Base-by-base conservation (phyloP, 495 filamentous ascomycete genomes). In the Lasiosphaeris hirsuta region DNA sequence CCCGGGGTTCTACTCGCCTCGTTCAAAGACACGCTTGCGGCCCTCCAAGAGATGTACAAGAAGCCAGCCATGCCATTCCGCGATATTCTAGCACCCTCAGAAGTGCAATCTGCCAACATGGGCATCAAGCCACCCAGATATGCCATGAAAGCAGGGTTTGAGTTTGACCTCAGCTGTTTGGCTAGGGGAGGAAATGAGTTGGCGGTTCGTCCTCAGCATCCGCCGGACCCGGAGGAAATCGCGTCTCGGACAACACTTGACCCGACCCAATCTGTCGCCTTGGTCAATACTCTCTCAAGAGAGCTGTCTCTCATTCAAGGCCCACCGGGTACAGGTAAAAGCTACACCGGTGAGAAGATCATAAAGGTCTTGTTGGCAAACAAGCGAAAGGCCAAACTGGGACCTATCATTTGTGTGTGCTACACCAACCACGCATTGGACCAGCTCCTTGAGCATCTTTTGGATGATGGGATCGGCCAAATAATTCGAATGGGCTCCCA, bases 291-390 rank as follows among this genome's bases (percentile, higher is more conserved):
- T 13, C 71, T 95, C 3, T 78, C 74, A 2, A 75, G 78, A 3
- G 70, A 71, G 4, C 58, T 90, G 18, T 82, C 82, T 6, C 71
- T 91, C 0, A 88, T 92, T 30, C 89, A 94, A 75, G 90, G 90
- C 0, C 90, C 90, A 0, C 90, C 90, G 3, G 90, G 90, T 0
- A 92, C 89, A 3, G 90, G 90, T 4, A 94, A 95, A 65, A 81
- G 76, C 51, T 88, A 77, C 56, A 81, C 78, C 0, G 85, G 82
- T 4, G 77, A 84, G 14, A 70, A 68, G 23, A 54, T 76, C 17
- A 54, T 90, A 17, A 82, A 88, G 58, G 79, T 83, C 1, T 66
- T 93, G 7, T 68, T 92, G 2, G 75, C 71, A 8, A 87, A 88
- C 61, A 79, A 80, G 40, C 58, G 47, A 0, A 60, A 63, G 37